Evolutionary conservation across 2,329 filamentous ascomycete species (phyloP).

Genomic region (Colletotrichum horii): DNA sequence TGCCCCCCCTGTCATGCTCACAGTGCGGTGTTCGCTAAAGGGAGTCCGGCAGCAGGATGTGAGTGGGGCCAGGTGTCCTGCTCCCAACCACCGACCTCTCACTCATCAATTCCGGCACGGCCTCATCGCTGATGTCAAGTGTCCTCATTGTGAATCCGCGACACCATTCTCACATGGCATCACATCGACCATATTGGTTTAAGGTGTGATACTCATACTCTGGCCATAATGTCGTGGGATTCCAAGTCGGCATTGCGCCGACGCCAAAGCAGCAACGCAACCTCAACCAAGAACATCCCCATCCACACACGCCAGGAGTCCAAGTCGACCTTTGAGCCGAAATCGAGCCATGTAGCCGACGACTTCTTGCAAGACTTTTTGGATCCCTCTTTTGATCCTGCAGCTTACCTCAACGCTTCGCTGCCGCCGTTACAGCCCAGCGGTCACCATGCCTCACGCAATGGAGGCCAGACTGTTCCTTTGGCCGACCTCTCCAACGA

Average conservation of each 20-base stretch:
- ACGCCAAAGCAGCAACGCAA: slow-evolving; percentile 52
- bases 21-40: slow-evolving; percentile 1
- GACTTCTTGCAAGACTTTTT: slow-evolving; percentile 78
- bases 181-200: no score
- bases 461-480: slow-evolving; percentile 50
- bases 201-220: no score
- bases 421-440: slow-evolving; percentile 70
- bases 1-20: not conserved
- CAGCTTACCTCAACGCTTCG: slow-evolving; percentile 81
- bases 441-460: slow-evolving; percentile 24
- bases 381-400: slow-evolving; percentile 78
- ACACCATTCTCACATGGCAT: not conserved
- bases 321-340: slow-evolving; percentile 46
- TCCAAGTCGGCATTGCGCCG: slow-evolving; percentile 42
- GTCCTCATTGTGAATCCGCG: not conserved
- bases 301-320: slow-evolving; percentile 46
- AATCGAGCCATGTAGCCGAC: slow-evolving; percentile 71
- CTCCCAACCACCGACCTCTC: not conserved
- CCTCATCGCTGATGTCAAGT: not conserved
- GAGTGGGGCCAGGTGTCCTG: slow-evolving; percentile 5
- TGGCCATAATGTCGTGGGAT: slow-evolving; percentile 41
- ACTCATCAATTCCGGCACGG: not conserved
- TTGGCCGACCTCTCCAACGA: slow-evolving; percentile 81
- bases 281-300: slow-evolving; percentile 40
- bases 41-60: not conserved